Evolutionary conservation across 768 basidiomycete species (phyloP).

Genomic region (Trametes cubensis): DNA sequence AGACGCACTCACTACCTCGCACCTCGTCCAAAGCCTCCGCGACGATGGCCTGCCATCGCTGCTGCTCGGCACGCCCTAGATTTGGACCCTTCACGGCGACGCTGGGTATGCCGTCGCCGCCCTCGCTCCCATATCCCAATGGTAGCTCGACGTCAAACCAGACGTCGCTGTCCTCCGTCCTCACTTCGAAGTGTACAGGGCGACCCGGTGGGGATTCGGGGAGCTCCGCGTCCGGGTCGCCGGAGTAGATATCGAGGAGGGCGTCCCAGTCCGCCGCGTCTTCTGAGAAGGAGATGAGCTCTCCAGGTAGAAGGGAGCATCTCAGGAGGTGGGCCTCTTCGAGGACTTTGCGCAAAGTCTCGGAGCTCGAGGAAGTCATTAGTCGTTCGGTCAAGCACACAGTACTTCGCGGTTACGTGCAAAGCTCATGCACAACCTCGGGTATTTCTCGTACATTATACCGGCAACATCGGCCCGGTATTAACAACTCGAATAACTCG

Average conservation of each 20-base stretch:
- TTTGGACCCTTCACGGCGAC: constrained; percentile 52
- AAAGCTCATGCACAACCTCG: too few species aligned
- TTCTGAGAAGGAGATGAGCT: constrained; percentile 50
- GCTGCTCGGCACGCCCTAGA: constrained; percentile 50
- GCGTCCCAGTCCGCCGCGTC: constrained; percentile 39
- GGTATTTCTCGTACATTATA: not conserved
- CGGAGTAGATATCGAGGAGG: constrained; percentile 31
- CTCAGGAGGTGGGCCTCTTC: constrained; percentile 63
- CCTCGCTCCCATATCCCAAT: constrained; percentile 23
- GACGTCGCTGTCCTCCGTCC: constrained; percentile 28
- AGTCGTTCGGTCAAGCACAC: too few species aligned
- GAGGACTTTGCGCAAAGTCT: constrained; percentile 22
- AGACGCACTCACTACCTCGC: constrained; percentile 36
- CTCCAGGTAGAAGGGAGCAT: constrained; percentile 65
- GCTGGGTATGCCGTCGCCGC: constrained; percentile 13
- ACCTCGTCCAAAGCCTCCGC: constrained; percentile 42
- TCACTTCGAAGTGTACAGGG: constrained; percentile 41
- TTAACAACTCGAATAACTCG: too few species aligned
- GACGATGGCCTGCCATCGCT: constrained; percentile 49
- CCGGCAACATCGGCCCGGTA: not conserved
- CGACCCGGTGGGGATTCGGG: constrained; percentile 25
- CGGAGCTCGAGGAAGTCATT: too few species aligned
- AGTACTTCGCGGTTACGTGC: too few species aligned
- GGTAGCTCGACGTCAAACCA: constrained; percentile 44
- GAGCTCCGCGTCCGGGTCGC: constrained; percentile 17